These are phyloP conservation scores for Aspergillus homomorphus DNA, from an alignment of 495 filamentous ascomycete species.

Conservation along the genomic window DNA sequence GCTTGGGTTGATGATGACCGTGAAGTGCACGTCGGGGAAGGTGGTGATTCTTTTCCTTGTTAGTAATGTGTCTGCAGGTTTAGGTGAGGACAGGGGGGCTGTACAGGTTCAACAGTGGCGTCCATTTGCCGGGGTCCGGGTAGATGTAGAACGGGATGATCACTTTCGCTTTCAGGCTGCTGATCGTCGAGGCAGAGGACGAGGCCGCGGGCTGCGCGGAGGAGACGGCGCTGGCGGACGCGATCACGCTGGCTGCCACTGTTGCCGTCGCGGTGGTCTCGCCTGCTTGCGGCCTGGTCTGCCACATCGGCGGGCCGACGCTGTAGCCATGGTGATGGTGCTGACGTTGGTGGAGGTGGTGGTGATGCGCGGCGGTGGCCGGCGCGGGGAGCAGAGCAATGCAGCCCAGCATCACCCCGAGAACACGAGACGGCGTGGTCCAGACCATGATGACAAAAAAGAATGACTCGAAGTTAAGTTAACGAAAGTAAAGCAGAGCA, in stretches of 20 bases:
- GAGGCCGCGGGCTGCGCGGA: background rate
- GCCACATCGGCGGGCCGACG: background rate
- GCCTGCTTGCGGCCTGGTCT: background rate
- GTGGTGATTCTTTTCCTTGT: constrained; percentile 12
- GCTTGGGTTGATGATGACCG: constrained; percentile 42
- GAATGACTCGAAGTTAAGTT: background rate
- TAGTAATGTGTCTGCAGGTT: background rate
- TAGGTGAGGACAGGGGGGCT: background rate
- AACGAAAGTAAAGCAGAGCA: background rate
- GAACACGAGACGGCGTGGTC: background rate
- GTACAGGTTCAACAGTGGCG: constrained; percentile 28
- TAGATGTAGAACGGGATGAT: constrained; percentile 50
- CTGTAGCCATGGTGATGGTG: background rate
- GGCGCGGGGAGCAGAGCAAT: constrained; percentile 5
- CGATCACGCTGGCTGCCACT: background rate
- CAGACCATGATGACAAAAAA: background rate
- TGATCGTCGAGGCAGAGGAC: background rate
- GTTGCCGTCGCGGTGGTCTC: background rate
- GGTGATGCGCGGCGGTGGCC: constrained; percentile 16
- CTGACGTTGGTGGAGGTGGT: constrained; percentile 32
- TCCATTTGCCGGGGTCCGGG: constrained; percentile 34
- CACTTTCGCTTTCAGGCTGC: constrained; percentile 31
- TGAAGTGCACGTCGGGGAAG: constrained; percentile 34
- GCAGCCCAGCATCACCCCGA: background rate
- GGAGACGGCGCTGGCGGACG: background rate